These are phyloP conservation scores for Psilocybe cubensis DNA, from an alignment of 768 basidiomycete species.

Conservation along the genomic window DNA sequence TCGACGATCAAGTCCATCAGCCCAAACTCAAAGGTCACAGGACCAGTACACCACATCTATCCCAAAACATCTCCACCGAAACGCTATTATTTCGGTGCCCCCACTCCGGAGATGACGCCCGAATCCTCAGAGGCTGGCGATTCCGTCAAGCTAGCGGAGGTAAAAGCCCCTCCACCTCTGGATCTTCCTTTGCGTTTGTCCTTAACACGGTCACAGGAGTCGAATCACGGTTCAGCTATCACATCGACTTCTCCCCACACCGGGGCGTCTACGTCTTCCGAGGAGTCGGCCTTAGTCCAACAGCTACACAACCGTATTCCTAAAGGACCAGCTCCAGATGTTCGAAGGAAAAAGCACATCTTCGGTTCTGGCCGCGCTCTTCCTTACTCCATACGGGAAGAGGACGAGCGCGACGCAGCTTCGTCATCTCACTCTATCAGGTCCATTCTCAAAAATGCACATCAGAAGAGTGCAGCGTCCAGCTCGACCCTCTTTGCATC, in stretches of 20 bases:
- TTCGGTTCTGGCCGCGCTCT: neutral
- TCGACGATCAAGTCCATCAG: neutral
- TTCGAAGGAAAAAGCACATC: neutral
- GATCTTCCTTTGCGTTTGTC: neutral
- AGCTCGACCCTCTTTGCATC: neutral
- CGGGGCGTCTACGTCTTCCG: neutral
- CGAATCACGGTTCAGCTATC: neutral
- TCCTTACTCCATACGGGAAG: neutral
- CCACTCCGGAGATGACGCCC: neutral
- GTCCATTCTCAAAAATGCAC: neutral
- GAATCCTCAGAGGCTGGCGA: neutral
- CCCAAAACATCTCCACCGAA: neutral
- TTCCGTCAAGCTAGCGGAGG: neutral
- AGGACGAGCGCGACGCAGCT: neutral
- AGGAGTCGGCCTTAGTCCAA: neutral
- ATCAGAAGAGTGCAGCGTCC: neutral
- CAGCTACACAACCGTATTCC: neutral
- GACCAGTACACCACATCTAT: slow-evolving; percentile 1
- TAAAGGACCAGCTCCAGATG: neutral
- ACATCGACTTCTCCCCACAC: neutral
- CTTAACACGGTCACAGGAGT: neutral
- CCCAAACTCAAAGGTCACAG: neutral
- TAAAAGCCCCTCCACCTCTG: neutral
- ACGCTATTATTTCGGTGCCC: neutral
- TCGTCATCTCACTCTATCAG: neutral